Conservation (phyloP, 306 rosid species). For the Corylus americana region DNA sequence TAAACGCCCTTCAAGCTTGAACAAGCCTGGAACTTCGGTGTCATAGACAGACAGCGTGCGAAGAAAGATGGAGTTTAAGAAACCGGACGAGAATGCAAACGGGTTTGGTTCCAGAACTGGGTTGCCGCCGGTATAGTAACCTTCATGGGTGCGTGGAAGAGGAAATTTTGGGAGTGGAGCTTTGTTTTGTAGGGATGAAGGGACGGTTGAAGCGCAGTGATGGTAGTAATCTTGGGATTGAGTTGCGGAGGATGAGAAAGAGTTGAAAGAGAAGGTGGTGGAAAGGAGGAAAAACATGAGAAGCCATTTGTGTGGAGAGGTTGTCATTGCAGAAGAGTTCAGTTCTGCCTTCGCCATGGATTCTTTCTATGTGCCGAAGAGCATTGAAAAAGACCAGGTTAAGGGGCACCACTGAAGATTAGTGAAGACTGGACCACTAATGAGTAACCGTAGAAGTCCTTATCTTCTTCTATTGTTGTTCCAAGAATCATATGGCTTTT, state of each 20-base stretch:
- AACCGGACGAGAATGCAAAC: not conserved
- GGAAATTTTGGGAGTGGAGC: not conserved
- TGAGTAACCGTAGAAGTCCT: too few relatives aligned
- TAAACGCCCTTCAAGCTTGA: constrained; percentile 35
- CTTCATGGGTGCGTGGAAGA: constrained; percentile 6
- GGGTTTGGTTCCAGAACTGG: not conserved
- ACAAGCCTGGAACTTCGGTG: constrained; percentile 30
- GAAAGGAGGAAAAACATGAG: constrained; percentile 24
- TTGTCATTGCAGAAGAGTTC: not conserved
- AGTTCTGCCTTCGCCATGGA: too few relatives aligned
- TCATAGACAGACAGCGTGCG: not conserved
- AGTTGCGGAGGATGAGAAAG: constrained; percentile 27
- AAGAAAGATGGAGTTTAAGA: constrained; percentile 14
- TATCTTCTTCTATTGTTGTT: too few relatives aligned
- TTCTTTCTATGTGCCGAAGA: not conserved
- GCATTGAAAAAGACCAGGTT: not conserved
- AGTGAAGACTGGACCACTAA: too few relatives aligned
- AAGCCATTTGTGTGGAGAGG: constrained; percentile 10
- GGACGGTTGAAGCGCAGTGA: constrained; percentile 44
- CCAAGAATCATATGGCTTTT: too few relatives aligned
- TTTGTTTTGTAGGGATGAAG: constrained; percentile 7
- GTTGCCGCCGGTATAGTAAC: constrained; percentile 41
- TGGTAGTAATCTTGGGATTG: constrained; percentile 24
- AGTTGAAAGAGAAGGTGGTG: constrained; percentile 17
- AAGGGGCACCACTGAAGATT: not conserved